Evolutionary conservation across 2,329 filamentous ascomycete genomes (phyloP), one percentile per base, ranked within the genome.

Genomic region (Fusarium solani-melongenae): DNA sequence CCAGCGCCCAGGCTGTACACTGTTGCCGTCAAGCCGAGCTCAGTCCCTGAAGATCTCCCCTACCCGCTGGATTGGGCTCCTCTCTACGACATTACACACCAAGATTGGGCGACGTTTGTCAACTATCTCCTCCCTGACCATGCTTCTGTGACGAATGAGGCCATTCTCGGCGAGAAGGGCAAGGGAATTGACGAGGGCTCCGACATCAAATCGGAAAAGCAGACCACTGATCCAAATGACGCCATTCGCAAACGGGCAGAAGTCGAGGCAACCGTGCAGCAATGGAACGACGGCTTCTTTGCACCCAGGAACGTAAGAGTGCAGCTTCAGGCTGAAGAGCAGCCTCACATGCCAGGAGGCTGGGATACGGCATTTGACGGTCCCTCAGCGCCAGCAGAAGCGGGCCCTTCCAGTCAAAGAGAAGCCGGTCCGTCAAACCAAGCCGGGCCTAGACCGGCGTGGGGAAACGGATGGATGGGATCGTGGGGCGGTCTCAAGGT

Each of bases 211-310:
- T 72, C 70, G 10, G 55, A 62, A 3, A 44, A 58, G 12, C 60
- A 61, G 10, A 17, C 39, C 3, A 2, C 29, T 20, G 70, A 73
- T 4, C 72, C 78, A 4, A 74, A 69, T 4, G 78, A 80, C 33
- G 64, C 73, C 6, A 72, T 75, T 22, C 74, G 76, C 14, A 75
- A 76, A 38, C 71, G 71, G 2, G 77, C 79, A 56, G 79, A 82
- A 27, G 72, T 83, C 7, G 83, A 86, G 20, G 79, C 80, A 2
- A 86, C 85, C 0, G 81, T 88, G 2, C 77, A 81, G 53, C 86
- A 90, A 73, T 91, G 89, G 89, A 91, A 91, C 71, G 82, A 84
- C 4, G 84, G 85, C 5, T 90, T 91, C 79, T 91, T 91, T 66
- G 79, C 74, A 1, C 87, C 86, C 3, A 82, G 89, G 12, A 86